These are phyloP conservation scores for Elongisporangium senticosum DNA, from an alignment of 352 stramenopile genomes.

Conservation along the genomic window DNA sequence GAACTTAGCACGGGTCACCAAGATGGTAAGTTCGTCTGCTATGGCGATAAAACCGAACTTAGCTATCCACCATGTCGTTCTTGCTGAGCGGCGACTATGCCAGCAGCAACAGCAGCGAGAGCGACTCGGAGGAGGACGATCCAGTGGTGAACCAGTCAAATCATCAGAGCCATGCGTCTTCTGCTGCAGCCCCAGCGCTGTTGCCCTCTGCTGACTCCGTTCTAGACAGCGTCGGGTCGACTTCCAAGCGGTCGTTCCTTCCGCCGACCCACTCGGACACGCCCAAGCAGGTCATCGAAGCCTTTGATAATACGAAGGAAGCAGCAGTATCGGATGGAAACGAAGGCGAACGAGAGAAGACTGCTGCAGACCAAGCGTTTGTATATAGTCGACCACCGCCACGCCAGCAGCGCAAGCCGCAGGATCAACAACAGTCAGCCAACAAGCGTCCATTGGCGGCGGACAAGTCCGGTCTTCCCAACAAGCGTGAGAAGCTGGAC, in stretches of 20 bases:
- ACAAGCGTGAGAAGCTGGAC: slow-evolving; percentile 31
- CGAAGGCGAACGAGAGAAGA: background rate
- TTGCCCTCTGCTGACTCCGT: slow-evolving; percentile 41
- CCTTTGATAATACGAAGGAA: slow-evolving; percentile 25
- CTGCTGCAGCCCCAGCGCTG: background rate
- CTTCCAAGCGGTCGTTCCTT: slow-evolving; percentile 30
- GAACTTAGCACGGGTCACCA: background rate
- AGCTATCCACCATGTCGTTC: slow-evolving; percentile 32
- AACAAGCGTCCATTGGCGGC: background rate
- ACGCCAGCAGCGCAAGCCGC: background rate
- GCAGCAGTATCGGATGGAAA: slow-evolving; percentile 10
- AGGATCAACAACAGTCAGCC: background rate
- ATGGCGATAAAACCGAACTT: background rate
- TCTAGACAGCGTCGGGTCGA: slow-evolving; percentile 25
- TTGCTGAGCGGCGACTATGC: slow-evolving; percentile 41
- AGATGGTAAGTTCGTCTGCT: background rate
- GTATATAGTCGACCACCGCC: background rate
- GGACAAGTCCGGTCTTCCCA: background rate
- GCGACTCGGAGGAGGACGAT: slow-evolving; percentile 16
- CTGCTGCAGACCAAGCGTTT: background rate
- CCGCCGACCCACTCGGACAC: slow-evolving; percentile 16
- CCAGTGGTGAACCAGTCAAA: background rate
- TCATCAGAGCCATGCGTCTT: background rate
- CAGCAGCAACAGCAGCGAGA: slow-evolving; percentile 22
- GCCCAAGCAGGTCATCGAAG: slow-evolving; percentile 10